Conservation (phyloP, 1,284 basidiomycete species). For the Cutaneotrichosporon cyanovorans region DNA sequence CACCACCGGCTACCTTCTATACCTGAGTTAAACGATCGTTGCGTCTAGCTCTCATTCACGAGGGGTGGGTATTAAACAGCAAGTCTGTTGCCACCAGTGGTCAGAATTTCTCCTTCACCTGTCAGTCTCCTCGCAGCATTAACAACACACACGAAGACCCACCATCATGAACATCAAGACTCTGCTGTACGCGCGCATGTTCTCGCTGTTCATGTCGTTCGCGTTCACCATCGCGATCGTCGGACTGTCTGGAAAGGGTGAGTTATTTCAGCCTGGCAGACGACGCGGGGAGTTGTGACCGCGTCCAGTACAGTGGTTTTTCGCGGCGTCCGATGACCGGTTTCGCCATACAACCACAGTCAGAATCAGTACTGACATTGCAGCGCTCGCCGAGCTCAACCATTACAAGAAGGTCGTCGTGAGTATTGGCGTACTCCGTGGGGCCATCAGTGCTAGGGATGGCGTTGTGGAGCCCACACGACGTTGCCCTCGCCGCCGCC, state of each 20-base stretch:
- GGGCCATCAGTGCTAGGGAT: too few relatives aligned
- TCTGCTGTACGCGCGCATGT: slow-evolving; percentile 9
- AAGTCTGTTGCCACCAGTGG: too few relatives aligned
- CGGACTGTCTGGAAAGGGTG: slow-evolving; percentile 9
- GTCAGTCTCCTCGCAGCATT: too few relatives aligned
- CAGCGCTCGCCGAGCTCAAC: slow-evolving; percentile 6
- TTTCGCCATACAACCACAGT: background rate
- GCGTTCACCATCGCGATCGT: slow-evolving; percentile 9
- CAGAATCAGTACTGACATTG: background rate
- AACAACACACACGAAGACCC: background rate
- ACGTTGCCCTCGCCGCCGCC: background rate
- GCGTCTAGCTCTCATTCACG: too few relatives aligned
- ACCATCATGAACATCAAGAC: slow-evolving; percentile 7
- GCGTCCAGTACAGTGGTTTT: too few relatives aligned
- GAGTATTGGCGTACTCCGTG: background rate
- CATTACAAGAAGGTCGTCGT: slow-evolving; percentile 1
- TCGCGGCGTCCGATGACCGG: background rate
- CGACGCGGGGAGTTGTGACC: too few relatives aligned
- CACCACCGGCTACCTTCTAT: too few relatives aligned
- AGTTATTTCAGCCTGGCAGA: background rate
- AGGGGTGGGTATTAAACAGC: too few relatives aligned
- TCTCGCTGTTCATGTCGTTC: slow-evolving; percentile 5
- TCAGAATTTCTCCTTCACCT: too few relatives aligned
- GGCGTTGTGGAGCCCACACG: too few relatives aligned
- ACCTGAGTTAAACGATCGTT: too few relatives aligned